Evolutionary conservation across 2,329 filamentous ascomycete genomes (phyloP).

Genomic region (Thermochaetoides dissita): DNA sequence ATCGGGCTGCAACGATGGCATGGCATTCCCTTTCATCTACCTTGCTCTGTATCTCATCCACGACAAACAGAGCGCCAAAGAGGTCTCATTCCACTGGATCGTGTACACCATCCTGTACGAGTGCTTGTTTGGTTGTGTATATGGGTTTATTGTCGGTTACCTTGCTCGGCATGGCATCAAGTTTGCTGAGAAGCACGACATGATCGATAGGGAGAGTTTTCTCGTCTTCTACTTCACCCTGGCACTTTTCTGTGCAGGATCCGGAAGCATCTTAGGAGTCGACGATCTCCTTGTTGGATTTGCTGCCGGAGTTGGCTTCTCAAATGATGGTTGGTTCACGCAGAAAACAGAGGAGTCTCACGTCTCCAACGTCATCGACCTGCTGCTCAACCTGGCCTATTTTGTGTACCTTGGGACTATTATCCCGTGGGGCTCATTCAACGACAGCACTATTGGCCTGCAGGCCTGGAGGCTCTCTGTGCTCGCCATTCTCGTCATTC

Average conservation of each 20-base stretch:
- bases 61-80: slow-evolving; percentile 52
- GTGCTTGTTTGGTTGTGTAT: slow-evolving; percentile 83
- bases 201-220: slow-evolving; percentile 94
- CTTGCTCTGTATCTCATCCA: slow-evolving; percentile 79
- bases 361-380: slow-evolving; percentile 97
- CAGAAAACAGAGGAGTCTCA: slow-evolving; percentile 98
- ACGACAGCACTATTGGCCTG: slow-evolving; percentile 58
- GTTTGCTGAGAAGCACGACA: slow-evolving; percentile 64
- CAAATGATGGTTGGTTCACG: slow-evolving; percentile 97
- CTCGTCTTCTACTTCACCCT: slow-evolving; percentile 97
- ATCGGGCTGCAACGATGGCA: slow-evolving; percentile 97
- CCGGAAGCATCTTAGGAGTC: slow-evolving; percentile 77
- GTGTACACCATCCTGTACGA: slow-evolving; percentile 87
- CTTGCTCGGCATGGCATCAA: slow-evolving; percentile 83
- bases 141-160: slow-evolving; percentile 78
- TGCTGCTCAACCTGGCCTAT: slow-evolving; percentile 91
- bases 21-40: slow-evolving; percentile 98
- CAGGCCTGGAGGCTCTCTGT: slow-evolving; percentile 85
- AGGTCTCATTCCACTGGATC: slow-evolving; percentile 75
- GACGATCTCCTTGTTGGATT: slow-evolving; percentile 94
- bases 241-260: slow-evolving; percentile 87
- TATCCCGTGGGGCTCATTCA: slow-evolving; percentile 90
- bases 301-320: slow-evolving; percentile 92
- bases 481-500: slow-evolving; percentile 80
- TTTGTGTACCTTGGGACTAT: slow-evolving; percentile 97